phyloP scores from a whole-genome alignment of 257 asterid genomes.

The Capsicum pubescens region DNA sequence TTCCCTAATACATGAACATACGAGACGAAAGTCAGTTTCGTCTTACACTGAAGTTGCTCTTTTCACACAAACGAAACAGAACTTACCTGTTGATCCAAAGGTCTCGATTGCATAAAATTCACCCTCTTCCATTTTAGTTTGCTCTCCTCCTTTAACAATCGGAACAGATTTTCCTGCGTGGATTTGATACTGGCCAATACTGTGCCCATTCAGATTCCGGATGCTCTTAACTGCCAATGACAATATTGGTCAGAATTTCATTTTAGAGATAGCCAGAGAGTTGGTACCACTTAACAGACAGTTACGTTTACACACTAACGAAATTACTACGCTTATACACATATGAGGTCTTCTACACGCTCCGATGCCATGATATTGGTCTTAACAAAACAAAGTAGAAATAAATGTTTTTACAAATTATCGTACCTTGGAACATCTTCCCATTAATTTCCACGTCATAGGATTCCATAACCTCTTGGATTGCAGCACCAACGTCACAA shows the following conservation, averaged over 20 bases:
- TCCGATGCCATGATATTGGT: neutral
- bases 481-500: conserved; percentile 95
- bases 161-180: conserved; percentile 99
- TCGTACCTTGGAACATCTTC: conserved; percentile 82
- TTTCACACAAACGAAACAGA: neutral
- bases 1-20: conserved; percentile 58
- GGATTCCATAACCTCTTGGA: conserved; percentile 99
- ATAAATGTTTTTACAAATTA: neutral
- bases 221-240: conserved; percentile 83
- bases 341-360: neutral
- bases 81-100: conserved; percentile 92
- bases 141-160: conserved; percentile 96
- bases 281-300: too few relatives aligned
- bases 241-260: conserved; percentile 31
- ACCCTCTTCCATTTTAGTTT: conserved; percentile 99
- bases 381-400: neutral
- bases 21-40: neutral
- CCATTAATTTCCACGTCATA: conserved; percentile 98
- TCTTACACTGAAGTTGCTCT: neutral
- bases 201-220: conserved; percentile 95
- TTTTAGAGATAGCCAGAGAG: too few relatives aligned
- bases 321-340: neutral
- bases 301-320: neutral
- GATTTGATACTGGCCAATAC: conserved; percentile 89
- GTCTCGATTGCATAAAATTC: conserved; percentile 98